Evolutionary conservation across 768 basidiomycete species (phyloP), one percentile per base, ranked within the genome.

Genomic region (Phlebiopsis flavidoalba): DNA sequence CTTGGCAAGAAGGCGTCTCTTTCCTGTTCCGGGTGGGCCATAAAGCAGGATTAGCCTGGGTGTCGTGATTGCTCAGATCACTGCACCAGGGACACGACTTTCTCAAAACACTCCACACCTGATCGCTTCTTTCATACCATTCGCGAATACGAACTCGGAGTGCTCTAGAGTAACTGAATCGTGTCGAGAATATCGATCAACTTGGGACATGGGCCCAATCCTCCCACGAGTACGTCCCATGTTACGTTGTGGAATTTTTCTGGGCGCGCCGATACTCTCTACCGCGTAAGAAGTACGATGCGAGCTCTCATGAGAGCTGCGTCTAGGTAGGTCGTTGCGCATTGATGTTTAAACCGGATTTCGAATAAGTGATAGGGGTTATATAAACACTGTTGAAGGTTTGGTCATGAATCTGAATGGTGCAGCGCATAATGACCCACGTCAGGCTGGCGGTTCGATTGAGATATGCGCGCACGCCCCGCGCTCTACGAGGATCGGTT

Each of bases 241-340:
- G 89, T 83, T 0, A 99, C 95, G 63, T 81, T 89, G 1, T 97
- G 97, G 37, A 99, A n/a, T n/a, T n/a, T n/a, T 99, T 65, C 90
- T 95, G 0, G 97, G 97, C 24, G 94, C 93, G n/a, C 95, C 96
- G 61, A 98, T 96, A 68, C 83, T 93, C 70, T 95, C 92, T n/a
- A n/a, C n/a, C 8, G 92, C 89, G 72, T 95, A 95, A 0, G 89
- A 82, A 10, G 82, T 75, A 57, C 94, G 79, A 12, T 75, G 57
- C 94, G 79, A 12, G 90, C 89, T 62, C 86, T 82, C 12, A 79
- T 78, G 19, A 98, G 77, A 0, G 93, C 93, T 15, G 65, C 59
- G 3, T 88, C 82, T 66, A 98, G 88, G 69, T 98, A 93, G 46
- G n/a, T n/a, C n/a, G n/a, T n/a, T 77, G 77, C 0, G 79, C 78